Evolutionary conservation across 2,329 filamentous ascomycete genomes (phyloP), one percentile per base, ranked within the genome.

Genomic region (Chrysoporthe puriensis): DNA sequence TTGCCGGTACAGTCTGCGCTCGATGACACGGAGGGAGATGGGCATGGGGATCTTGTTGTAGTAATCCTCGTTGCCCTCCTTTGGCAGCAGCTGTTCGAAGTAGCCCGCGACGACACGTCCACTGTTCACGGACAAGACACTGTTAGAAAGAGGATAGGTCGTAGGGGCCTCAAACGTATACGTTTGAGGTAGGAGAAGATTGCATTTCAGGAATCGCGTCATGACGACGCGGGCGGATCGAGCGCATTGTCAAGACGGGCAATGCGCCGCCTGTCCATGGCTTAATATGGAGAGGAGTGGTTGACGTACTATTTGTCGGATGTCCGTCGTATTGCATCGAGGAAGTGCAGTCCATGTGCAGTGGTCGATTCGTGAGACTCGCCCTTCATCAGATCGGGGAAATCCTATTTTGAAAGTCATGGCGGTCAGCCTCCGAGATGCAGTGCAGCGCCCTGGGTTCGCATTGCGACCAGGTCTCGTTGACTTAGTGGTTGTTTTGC

Each of bases 1-100:
- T 73, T 86, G 82, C 62, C 87, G 84, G 63, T 87, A 85, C 62
- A 97, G 83, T 78, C 93, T 95, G 58, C 84, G 83, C 81, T 96
- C 91, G 69, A 96, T 90, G 1, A 86, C 90, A 72, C 90, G 86
- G 58, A 97, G 82, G 0, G 93, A 92, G 69, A 97, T 88, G 1
- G 94, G 94, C 76, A 96, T 86, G 71, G 88, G 87, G 69, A 91
- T 93, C 71, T 86, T 84, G 73, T 90, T 84, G 79, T 95, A 97
- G 79, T 97, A 97, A 26, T 91, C 89, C 56, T 89, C 86, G 72
- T 92, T 86, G 70, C 83, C 81, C 69, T 86, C 81, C 77, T 86
- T 82, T 64, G 88, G 85, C 32, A 91, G 88, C 18, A 96, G 86
- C 32, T 85, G 85, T 74, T 94, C 88, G 77, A 97, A 97, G 74